Base-by-base conservation (phyloP, 2,329 filamentous ascomycete species). In the Metarhizium brunneum region DNA sequence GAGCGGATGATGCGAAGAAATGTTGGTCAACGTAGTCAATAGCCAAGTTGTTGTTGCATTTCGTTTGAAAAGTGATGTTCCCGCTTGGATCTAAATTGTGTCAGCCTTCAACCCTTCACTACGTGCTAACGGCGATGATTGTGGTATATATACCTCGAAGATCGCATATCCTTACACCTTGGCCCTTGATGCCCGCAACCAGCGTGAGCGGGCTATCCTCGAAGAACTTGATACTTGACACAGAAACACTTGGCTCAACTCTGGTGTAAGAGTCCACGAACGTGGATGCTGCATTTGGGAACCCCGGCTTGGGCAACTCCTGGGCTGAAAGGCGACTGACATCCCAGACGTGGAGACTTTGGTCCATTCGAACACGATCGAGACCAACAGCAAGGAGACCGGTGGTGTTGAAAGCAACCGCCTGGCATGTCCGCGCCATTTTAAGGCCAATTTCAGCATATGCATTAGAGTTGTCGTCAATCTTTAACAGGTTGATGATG, bases 161-260 rank as follows among this genome's bases (percentile, higher is more conserved):
- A 69, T 94, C 90, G 63, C 91, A 90, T 32, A 92, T 81, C 16
- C 87, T 79, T 49, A 94, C 78, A 42, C 85, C 88, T 60, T 88
- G 83, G 47, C 86, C 82, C 61, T 88, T 88, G 52, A 92, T 86
- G 1, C 87, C 88, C 32, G 86, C 85, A 32, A 92, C 82, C 11
- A 94, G 73, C 25, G 86, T 87, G 59, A 90, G 82, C 8, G 89
- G 88, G 60, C 85, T 86, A 60, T 87, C 82, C 57, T 88, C 81
- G 57, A 92, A 92, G 74, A 92, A 95, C 64, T 88, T 85, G 62
- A 92, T 84, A 64, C 88, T 92, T 1, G 87, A 89, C 29, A 94
- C 85, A n/a, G 87, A 85, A 47, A 90, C 86, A 53, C 82, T 84
- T 4, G 80, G 78, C 64, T 87, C 84, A 4, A 85, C 70, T 20